Conservation (phyloP, 208 protist genomes). For the Crithidia brevicula region DNA sequence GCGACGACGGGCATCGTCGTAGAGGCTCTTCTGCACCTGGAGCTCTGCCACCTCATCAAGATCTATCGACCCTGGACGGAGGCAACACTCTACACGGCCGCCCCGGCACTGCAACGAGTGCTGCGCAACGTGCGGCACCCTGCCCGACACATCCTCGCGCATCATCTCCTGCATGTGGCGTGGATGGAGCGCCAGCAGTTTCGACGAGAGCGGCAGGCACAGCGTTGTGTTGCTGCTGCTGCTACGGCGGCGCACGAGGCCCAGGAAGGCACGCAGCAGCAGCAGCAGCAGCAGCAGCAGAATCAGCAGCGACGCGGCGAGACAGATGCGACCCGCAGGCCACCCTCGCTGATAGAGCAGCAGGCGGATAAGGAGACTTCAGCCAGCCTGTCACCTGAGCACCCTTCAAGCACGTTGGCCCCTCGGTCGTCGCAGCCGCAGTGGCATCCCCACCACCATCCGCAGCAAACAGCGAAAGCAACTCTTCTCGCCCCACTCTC, state of each 20-base stretch:
- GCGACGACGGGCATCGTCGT: slow-evolving; percentile 45
- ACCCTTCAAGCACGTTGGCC: no score
- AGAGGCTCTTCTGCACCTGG: slow-evolving; percentile 75
- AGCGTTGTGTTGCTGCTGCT: no score
- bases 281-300: background rate
- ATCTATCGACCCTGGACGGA: slow-evolving; percentile 50
- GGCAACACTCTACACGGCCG: slow-evolving; percentile 52
- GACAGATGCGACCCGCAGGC: background rate
- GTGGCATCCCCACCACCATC: no score
- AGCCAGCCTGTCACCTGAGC: no score
- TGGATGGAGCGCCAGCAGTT: slow-evolving; percentile 35
- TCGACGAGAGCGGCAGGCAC: slow-evolving; percentile 11
- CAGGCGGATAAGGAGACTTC: background rate
- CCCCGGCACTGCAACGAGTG: slow-evolving; percentile 37
- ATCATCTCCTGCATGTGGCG: slow-evolving; percentile 29
- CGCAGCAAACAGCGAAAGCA: no score
- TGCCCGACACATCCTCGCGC: slow-evolving; percentile 34
- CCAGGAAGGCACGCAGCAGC: background rate
- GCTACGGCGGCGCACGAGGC: no score
- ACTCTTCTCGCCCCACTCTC: no score
- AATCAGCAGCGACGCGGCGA: background rate
- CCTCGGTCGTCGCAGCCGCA: no score
- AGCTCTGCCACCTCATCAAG: slow-evolving; percentile 53
- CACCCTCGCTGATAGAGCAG: background rate
- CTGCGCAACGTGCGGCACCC: slow-evolving; percentile 46